phyloP scores from a whole-genome alignment of 345 rosid genomes.

The Aegle marmelos region DNA sequence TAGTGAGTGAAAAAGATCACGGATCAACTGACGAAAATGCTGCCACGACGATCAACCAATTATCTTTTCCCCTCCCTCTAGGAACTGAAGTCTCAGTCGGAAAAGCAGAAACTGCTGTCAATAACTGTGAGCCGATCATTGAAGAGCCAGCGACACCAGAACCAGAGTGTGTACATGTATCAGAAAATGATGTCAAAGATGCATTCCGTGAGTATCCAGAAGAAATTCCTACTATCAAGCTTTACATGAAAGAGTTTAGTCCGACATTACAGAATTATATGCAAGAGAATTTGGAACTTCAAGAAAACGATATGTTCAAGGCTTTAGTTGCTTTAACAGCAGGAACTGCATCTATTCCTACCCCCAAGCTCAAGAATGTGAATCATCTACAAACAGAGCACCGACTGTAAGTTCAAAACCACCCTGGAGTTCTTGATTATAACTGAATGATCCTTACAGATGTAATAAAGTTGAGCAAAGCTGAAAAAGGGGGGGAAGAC shows the following conservation, averaged over 20 bases:
- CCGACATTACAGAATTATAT: slow-evolving; percentile 61
- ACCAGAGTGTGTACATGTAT: slow-evolving; percentile 37
- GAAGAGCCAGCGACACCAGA: slow-evolving; percentile 92
- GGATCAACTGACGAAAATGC: slow-evolving; percentile 35
- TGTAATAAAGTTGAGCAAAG: not conserved
- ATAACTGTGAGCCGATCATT: slow-evolving; percentile 65
- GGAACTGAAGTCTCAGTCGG: slow-evolving; percentile 31
- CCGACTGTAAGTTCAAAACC: slow-evolving; percentile 63
- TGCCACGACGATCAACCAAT: slow-evolving; percentile 20
- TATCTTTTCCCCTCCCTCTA: slow-evolving; percentile 44
- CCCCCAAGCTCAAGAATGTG: slow-evolving; percentile 73
- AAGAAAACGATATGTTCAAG: slow-evolving; percentile 60
- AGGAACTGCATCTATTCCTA: slow-evolving; percentile 79
- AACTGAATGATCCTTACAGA: too few relatives aligned
- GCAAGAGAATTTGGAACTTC: slow-evolving; percentile 61
- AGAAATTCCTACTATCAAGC: slow-evolving; percentile 78
- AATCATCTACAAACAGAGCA: slow-evolving; percentile 87
- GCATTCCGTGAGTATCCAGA: slow-evolving; percentile 58
- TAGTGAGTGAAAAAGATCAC: slow-evolving; percentile 23
- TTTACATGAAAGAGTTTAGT: slow-evolving; percentile 59
- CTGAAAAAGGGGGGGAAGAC: not conserved
- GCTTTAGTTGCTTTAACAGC: slow-evolving; percentile 81
- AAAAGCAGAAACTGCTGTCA: slow-evolving; percentile 25
- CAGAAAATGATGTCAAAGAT: slow-evolving; percentile 69
- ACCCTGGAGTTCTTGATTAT: not conserved